phyloP scores from a whole-genome alignment of 2,329 filamentous ascomycete genomes.

The Amauroascus verrucosus region DNA sequence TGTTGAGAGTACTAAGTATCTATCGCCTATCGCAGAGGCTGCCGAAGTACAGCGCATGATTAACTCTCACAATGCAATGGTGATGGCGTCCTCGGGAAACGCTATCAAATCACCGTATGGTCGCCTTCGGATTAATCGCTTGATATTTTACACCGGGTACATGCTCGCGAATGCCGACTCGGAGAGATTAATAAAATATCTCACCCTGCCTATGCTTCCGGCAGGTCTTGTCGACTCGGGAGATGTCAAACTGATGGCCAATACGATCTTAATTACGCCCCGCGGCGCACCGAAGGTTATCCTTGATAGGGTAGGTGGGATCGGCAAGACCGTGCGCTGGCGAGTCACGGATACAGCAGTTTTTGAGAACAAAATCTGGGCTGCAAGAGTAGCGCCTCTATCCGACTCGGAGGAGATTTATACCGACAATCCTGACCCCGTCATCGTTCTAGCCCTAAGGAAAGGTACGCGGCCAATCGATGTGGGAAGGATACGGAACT shows the following conservation, averaged over 20 bases:
- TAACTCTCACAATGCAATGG: slow-evolving; percentile 62
- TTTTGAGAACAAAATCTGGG: slow-evolving; percentile 77
- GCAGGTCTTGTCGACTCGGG: slow-evolving; percentile 49
- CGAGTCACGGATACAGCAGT: slow-evolving; percentile 65
- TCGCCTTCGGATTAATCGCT: slow-evolving; percentile 66
- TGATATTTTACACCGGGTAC: slow-evolving; percentile 86
- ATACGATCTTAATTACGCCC: slow-evolving; percentile 82
- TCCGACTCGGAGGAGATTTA: slow-evolving; percentile 57
- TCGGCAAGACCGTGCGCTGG: slow-evolving; percentile 76
- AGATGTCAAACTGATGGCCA: slow-evolving; percentile 72
- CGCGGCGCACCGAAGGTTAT: slow-evolving; percentile 62
- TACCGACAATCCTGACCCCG: slow-evolving; percentile 67
- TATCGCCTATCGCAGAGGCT: slow-evolving; percentile 70
- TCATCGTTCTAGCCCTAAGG: slow-evolving; percentile 71
- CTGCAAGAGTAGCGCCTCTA: slow-evolving; percentile 65
- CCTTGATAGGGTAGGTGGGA: slow-evolving; percentile 73
- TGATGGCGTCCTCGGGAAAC: slow-evolving; percentile 26
- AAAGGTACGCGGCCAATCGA: slow-evolving; percentile 68
- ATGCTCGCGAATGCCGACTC: slow-evolving; percentile 64
- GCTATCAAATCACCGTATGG: slow-evolving; percentile 36
- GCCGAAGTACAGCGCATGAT: slow-evolving; percentile 81
- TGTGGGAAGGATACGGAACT: slow-evolving; percentile 69
- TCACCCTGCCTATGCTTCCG: slow-evolving; percentile 53
- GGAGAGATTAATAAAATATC: slow-evolving; percentile 54
- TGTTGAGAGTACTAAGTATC: slow-evolving; percentile 58